Conservation (phyloP, 192 early-diverging fungal genomes). For the Linnemannia exigua region DNA sequence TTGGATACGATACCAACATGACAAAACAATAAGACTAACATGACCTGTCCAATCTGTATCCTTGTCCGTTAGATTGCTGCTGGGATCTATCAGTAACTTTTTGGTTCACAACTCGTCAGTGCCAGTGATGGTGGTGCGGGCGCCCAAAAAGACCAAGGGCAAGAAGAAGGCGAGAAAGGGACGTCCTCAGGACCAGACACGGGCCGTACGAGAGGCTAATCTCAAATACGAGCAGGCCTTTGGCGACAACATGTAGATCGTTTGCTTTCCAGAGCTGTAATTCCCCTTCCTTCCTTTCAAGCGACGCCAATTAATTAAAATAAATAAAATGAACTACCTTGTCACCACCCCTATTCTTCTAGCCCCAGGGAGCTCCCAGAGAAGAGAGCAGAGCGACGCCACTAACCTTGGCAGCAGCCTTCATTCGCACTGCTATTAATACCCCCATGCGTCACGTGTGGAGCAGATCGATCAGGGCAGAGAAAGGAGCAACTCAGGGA, state of each 20-base stretch:
- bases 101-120: constrained; percentile 68
- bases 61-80: constrained; percentile 44
- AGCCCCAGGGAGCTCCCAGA: not conserved
- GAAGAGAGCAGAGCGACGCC: not conserved
- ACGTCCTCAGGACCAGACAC: constrained; percentile 30
- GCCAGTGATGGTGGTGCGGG: constrained; percentile 64
- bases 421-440: too few species aligned
- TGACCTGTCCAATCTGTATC: too few species aligned
- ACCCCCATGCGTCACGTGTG: not conserved
- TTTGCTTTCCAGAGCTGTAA: too few species aligned
- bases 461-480: not conserved
- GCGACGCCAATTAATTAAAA: not conserved
- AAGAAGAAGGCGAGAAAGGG: constrained; percentile 45
- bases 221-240: constrained; percentile 46
- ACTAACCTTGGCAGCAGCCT: not conserved
- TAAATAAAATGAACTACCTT: too few species aligned
- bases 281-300: not conserved
- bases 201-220: constrained; percentile 44
- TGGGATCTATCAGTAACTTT: constrained; percentile 68
- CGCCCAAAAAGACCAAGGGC: constrained; percentile 56
- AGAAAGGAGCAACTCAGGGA: not conserved
- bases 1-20: too few species aligned
- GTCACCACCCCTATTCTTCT: too few species aligned
- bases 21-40: too few species aligned
- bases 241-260: constrained; percentile 15